These are phyloP conservation scores for Malus hybrid DNA, from an alignment of 331 rosid species.

Conservation along the genomic window DNA sequence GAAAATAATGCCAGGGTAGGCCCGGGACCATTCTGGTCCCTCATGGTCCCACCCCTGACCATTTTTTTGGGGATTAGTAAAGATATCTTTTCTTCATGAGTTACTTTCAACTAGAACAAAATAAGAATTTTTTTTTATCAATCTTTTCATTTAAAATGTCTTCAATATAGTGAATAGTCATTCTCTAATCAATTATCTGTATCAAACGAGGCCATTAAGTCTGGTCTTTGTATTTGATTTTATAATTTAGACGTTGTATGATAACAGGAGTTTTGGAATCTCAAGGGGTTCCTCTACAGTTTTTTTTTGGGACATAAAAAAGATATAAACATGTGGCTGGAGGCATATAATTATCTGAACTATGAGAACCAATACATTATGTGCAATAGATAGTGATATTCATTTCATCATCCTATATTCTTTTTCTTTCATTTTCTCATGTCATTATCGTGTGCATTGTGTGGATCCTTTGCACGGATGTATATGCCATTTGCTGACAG, in stretches of 20 bases:
- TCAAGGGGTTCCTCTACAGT: neutral
- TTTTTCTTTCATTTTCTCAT: neutral
- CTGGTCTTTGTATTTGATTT: neutral
- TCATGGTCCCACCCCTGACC: too few relatives aligned
- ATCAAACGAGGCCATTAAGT: neutral
- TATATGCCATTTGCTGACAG: neutral
- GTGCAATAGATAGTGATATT: neutral
- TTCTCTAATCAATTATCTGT: too few relatives aligned
- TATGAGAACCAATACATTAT: neutral
- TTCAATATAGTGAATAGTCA: too few relatives aligned
- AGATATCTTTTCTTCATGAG: too few relatives aligned
- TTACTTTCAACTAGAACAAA: too few relatives aligned
- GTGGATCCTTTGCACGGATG: constrained; percentile 4
- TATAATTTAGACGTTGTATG: neutral
- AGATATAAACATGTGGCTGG: neutral
- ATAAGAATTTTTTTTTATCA: too few relatives aligned
- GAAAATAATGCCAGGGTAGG: too few relatives aligned
- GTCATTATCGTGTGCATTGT: neutral
- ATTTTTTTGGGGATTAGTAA: too few relatives aligned
- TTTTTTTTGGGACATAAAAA: neutral
- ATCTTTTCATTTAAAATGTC: too few relatives aligned
- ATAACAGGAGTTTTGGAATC: neutral
- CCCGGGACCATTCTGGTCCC: too few relatives aligned
- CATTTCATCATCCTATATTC: neutral
- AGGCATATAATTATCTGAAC: neutral